Evolutionary conservation across 73 alveolate genomes (phyloP).

Genomic region (Uronychia binucleata): DNA sequence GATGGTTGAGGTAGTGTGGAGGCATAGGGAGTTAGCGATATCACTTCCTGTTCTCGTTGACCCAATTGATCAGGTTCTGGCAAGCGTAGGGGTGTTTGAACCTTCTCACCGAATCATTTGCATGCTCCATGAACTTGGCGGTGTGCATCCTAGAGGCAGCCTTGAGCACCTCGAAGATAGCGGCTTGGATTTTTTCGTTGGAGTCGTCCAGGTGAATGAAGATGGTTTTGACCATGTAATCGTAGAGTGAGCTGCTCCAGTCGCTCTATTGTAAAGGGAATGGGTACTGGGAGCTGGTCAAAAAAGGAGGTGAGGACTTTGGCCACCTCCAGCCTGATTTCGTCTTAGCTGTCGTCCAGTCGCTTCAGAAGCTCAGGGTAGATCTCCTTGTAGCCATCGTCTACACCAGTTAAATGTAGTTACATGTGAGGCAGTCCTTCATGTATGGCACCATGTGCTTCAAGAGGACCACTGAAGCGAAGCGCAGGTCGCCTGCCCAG

Average conservation of each 20-base stretch:
- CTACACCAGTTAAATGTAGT: slow-evolving; percentile 65
- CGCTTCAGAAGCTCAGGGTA: slow-evolving; percentile 92
- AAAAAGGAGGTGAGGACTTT: slow-evolving; percentile 78
- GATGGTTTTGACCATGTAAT: slow-evolving; percentile 89
- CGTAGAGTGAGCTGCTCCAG: slow-evolving; percentile 84
- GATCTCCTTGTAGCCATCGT: slow-evolving; percentile 85
- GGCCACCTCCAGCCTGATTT: slow-evolving; percentile 85
- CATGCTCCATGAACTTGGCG: slow-evolving; percentile 54
- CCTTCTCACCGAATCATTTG: slow-evolving; percentile 2
- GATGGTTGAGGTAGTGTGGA: too few relatives aligned
- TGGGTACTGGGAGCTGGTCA: not conserved
- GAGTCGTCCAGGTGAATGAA: slow-evolving; percentile 96
- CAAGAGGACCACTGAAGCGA: slow-evolving; percentile 80
- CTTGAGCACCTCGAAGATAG: slow-evolving; percentile 77
- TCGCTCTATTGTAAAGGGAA: slow-evolving; percentile 58
- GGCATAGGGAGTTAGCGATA: too few relatives aligned
- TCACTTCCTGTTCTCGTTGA: slow-evolving; percentile 5
- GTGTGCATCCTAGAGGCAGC: slow-evolving; percentile 84
- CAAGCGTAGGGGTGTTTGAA: slow-evolving; percentile 34
- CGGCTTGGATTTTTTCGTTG: slow-evolving; percentile 87
- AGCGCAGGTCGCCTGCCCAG: slow-evolving; percentile 96
- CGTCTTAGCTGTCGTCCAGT: slow-evolving; percentile 96
- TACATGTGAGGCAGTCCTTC: not conserved
- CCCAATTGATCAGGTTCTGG: slow-evolving; percentile 26
- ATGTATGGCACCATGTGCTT: slow-evolving; percentile 61